phyloP scores from a whole-genome alignment of 805 yeast species.

The Spathaspora hagerdaliae region DNA sequence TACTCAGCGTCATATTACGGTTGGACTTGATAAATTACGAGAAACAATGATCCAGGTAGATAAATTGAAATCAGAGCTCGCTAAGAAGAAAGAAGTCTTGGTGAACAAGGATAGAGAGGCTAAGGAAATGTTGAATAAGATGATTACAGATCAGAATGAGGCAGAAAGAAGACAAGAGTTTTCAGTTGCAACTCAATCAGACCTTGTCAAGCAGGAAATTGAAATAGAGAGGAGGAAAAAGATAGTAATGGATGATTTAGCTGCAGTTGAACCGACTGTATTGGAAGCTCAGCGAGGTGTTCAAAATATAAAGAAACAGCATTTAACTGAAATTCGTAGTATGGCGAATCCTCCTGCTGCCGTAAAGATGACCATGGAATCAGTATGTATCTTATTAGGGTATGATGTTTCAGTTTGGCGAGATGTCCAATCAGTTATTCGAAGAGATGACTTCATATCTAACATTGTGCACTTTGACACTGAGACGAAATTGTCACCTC shows the following conservation, averaged over 20 bases:
- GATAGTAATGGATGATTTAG: constrained; percentile 60
- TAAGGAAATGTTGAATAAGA: constrained; percentile 60
- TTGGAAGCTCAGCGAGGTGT: constrained; percentile 84
- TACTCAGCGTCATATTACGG: constrained; percentile 65
- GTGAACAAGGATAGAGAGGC: constrained; percentile 64
- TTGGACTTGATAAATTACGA: constrained; percentile 69
- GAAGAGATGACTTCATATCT: constrained; percentile 84
- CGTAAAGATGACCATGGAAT: constrained; percentile 79
- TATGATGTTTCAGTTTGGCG: constrained; percentile 67
- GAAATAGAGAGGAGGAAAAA: constrained; percentile 52
- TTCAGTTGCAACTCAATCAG: constrained; percentile 68
- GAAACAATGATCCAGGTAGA: constrained; percentile 76
- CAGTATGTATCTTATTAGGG: constrained; percentile 82
- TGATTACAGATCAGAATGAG: constrained; percentile 83
- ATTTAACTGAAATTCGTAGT: constrained; percentile 81
- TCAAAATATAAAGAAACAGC: constrained; percentile 89
- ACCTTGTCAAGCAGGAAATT: constrained; percentile 62
- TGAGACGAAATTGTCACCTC: constrained; percentile 50
- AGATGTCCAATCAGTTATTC: constrained; percentile 73
- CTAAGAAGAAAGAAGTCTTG: constrained; percentile 49
- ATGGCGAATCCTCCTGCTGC: constrained; percentile 90
- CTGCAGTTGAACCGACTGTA: constrained; percentile 78
- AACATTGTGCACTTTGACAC: constrained; percentile 74
- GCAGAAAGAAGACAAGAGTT: constrained; percentile 89
- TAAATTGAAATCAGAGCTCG: constrained; percentile 50